Percentiles rank a stretch among this genome's conserved stretches.
Conservation (phyloP, 2,329 filamentous ascomycete genomes). For the Cercospora sp. region DNA sequence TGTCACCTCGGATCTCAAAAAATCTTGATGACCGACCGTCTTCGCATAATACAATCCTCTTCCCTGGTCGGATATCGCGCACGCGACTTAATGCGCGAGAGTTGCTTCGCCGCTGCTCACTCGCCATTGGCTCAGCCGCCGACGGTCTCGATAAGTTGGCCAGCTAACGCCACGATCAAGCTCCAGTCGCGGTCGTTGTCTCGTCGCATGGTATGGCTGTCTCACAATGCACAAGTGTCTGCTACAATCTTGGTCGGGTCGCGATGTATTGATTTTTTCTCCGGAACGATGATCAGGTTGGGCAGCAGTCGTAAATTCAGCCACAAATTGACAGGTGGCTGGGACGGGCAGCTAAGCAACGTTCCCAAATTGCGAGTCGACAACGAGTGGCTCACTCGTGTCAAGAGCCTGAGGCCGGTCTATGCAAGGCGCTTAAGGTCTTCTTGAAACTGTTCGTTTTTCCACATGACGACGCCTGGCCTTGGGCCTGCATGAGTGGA, state of each 20-base stretch:
- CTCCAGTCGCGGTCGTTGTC: background rate
- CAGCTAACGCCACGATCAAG: slow-evolving; percentile 14
- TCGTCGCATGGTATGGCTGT: slow-evolving; percentile 19
- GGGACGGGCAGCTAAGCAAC: slow-evolving; percentile 2
- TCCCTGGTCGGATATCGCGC: slow-evolving; percentile 23
- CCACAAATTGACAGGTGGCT: slow-evolving; percentile 9
- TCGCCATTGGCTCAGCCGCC: slow-evolving; percentile 16
- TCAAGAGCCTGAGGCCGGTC: background rate
- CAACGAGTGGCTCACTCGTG: background rate
- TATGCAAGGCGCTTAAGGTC: background rate
- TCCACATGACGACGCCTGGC: background rate
- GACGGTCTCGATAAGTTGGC: slow-evolving; percentile 24
- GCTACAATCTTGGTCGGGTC: background rate
- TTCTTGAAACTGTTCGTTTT: background rate
- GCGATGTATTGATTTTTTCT: slow-evolving; percentile 3
- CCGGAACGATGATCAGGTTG: slow-evolving; percentile 1
- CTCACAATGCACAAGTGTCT: background rate
- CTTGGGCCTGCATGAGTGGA: background rate
- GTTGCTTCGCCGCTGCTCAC: slow-evolving; percentile 13
- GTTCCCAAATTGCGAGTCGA: background rate
- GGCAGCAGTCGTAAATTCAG: slow-evolving; percentile 13
- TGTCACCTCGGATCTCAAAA: background rate
- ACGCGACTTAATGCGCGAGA: slow-evolving; percentile 14
- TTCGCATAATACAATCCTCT: slow-evolving; percentile 33
- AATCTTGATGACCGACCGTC: slow-evolving; percentile 27